phyloP scores from a whole-genome alignment of 306 rosid species.

The Glycine latifolia region DNA sequence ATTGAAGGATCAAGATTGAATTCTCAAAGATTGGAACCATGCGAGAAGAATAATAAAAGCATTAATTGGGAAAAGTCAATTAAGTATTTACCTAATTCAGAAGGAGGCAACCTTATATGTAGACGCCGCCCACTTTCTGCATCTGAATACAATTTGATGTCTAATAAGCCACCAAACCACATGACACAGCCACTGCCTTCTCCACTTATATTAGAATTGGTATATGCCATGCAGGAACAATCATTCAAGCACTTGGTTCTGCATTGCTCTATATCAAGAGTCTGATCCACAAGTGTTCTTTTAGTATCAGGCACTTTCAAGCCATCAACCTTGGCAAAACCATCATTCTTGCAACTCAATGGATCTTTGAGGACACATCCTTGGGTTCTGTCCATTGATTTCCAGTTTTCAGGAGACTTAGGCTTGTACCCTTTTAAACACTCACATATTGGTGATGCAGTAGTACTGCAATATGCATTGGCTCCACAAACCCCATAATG shows the following conservation, averaged over 20 bases:
- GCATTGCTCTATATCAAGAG: background rate
- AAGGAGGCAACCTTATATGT: background rate
- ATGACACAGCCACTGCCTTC: constrained; percentile 25
- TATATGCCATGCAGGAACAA: constrained; percentile 57
- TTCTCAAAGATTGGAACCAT: background rate
- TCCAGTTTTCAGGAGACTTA: no score
- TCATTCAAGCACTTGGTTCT: constrained; percentile 20
- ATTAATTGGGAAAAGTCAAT: background rate
- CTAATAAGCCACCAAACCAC: constrained; percentile 33
- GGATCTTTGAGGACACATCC: no score
- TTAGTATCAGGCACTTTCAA: no score
- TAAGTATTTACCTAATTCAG: constrained; percentile 1
- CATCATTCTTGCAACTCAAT: no score
- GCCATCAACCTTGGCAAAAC: no score
- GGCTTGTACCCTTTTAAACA: no score
- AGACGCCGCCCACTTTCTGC: background rate
- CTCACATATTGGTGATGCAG: no score
- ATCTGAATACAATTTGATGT: background rate
- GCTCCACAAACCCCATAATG: no score
- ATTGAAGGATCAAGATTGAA: background rate
- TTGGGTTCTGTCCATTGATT: no score
- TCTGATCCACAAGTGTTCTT: background rate
- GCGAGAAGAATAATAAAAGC: background rate
- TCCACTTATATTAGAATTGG: constrained; percentile 19
- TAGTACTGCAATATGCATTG: no score